Evolutionary conservation across 371 early-diverging fungal genomes (phyloP).

Genomic region (Syncephalastrum racemosum): DNA sequence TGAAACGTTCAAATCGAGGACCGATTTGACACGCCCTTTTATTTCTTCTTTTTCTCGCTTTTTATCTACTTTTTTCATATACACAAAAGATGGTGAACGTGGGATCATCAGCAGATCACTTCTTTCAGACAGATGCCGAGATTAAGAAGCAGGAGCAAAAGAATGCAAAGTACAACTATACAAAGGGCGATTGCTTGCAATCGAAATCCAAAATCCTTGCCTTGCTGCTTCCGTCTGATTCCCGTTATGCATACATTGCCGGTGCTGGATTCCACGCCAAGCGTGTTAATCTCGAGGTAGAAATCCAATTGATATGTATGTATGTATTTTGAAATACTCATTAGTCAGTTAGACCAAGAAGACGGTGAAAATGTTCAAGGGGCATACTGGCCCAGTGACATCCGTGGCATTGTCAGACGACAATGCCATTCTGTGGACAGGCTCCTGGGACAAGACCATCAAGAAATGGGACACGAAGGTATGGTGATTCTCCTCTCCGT

Average conservation of each 20-base stretch:
- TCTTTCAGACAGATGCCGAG: constrained; percentile 81
- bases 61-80: not conserved
- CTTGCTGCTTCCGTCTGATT: constrained; percentile 31
- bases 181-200: constrained; percentile 61
- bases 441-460: constrained; percentile 84
- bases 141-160: constrained; percentile 55
- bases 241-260: constrained; percentile 51
- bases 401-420: constrained; percentile 52
- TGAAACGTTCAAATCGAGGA: not conserved
- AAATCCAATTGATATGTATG: not conserved
- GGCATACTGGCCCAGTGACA: constrained; percentile 86
- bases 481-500: not conserved
- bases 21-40: not conserved
- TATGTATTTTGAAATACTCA: not conserved
- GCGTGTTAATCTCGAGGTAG: constrained; percentile 56
- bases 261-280: constrained; percentile 64
- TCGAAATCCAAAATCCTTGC: constrained; percentile 66
- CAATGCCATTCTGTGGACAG: constrained; percentile 60
- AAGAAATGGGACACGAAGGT: constrained; percentile 69
- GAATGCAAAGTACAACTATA: constrained; percentile 63
- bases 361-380: constrained; percentile 60
- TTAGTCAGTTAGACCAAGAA: constrained; percentile 60
- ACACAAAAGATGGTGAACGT: constrained; percentile 50
- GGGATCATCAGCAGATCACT: constrained; percentile 59
- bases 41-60: not conserved